Percentiles rank a stretch among this genome's conserved stretches.
phyloP scores from a whole-genome alignment of 805 yeast species.

The Saccharomyces eubayanus region DNA sequence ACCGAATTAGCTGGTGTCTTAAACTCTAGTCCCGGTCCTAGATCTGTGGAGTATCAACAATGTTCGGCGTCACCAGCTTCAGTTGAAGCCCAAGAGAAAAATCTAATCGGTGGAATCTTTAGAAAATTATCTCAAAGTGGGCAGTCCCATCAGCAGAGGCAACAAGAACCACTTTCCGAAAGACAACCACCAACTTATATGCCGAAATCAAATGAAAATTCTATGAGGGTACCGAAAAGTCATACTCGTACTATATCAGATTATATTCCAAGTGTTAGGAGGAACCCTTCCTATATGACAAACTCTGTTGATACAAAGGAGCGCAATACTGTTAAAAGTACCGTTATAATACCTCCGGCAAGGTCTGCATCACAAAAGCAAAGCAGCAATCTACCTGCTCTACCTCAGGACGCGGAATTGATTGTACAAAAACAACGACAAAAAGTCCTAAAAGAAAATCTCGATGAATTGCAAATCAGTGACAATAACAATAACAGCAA shows the following conservation, averaged over 20 bases:
- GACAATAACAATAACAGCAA: slow-evolving; percentile 3
- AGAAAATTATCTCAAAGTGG: slow-evolving; percentile 27
- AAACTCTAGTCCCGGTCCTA: slow-evolving; percentile 33
- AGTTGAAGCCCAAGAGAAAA: slow-evolving; percentile 17
- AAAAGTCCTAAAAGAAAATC: slow-evolving; percentile 16
- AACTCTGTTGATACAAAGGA: neutral
- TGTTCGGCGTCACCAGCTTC: slow-evolving; percentile 30
- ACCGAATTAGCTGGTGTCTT: slow-evolving; percentile 22
- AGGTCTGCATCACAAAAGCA: slow-evolving; percentile 24
- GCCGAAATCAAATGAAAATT: slow-evolving; percentile 8
- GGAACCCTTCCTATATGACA: slow-evolving; percentile 28
- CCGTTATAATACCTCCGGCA: slow-evolving; percentile 11
- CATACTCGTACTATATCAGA: slow-evolving; percentile 36
- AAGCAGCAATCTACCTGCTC: slow-evolving; percentile 25
- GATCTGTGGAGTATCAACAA: slow-evolving; percentile 32
- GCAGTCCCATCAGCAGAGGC: slow-evolving; percentile 11
- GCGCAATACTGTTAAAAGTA: slow-evolving; percentile 1
- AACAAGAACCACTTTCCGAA: slow-evolving; percentile 3
- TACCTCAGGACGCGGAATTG: slow-evolving; percentile 30
- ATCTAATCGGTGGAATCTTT: slow-evolving; percentile 28
- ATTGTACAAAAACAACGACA: slow-evolving; percentile 28
- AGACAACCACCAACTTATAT: slow-evolving; percentile 5
- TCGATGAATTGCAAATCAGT: slow-evolving; percentile 13
- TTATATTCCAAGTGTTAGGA: slow-evolving; percentile 23
- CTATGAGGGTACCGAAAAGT: slow-evolving; percentile 14